Evolutionary conservation across 2,329 filamentous ascomycete species (phyloP).

Genomic region (Curvularia sp.): DNA sequence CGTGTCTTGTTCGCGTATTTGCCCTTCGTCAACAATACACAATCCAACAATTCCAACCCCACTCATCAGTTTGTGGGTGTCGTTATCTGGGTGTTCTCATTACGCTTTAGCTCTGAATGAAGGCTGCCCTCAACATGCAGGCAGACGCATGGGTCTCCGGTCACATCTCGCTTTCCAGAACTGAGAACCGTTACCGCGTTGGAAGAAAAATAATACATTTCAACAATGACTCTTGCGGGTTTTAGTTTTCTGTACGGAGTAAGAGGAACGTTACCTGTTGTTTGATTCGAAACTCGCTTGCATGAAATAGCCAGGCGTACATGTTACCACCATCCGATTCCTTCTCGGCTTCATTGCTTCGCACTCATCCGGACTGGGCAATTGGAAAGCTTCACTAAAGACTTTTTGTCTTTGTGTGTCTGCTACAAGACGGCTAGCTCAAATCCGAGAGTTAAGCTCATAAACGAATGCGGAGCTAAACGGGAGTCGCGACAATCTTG

Average conservation of each 20-base stretch:
- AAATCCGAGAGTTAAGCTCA: not conserved
- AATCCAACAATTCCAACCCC: not conserved
- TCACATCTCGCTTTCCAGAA: not conserved
- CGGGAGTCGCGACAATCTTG: conserved; percentile 23
- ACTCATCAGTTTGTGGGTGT: not conserved
- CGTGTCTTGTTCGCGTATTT: conserved; percentile 7
- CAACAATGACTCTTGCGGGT: not conserved
- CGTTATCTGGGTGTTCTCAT: not conserved
- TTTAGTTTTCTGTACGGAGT: not conserved
- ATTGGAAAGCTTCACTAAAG: not conserved
- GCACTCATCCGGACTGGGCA: not conserved
- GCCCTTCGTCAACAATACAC: not conserved
- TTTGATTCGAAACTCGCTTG: conserved; percentile 5
- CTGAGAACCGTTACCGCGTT: not conserved
- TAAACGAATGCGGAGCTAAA: conserved; percentile 7
- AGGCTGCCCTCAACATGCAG: not conserved
- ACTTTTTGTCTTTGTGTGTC: not conserved
- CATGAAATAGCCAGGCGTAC: not conserved
- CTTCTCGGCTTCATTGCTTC: conserved; percentile 2
- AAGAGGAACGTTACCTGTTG: not conserved
- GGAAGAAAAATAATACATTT: not conserved
- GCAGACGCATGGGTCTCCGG: not conserved
- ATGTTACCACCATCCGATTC: not conserved
- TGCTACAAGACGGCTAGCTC: not conserved
- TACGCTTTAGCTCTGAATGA: not conserved